Evolutionary conservation across 2,329 filamentous ascomycete species (phyloP).

Genomic region (Chlorencoelia australis): DNA sequence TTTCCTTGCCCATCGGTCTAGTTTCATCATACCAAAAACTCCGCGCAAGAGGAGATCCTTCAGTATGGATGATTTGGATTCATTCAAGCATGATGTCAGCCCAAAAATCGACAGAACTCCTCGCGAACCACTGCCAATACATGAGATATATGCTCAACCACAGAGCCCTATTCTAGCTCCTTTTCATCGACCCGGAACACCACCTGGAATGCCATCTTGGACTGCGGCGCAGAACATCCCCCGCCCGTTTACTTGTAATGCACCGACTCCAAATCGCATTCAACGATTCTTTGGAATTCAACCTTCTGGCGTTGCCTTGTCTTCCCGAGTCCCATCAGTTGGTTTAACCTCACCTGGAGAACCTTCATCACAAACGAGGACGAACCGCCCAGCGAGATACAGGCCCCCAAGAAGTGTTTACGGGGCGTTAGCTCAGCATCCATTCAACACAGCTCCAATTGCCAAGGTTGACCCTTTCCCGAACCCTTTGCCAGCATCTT

Average conservation of each 20-base stretch:
- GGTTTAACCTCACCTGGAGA: conserved; percentile 1
- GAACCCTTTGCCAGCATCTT: no score
- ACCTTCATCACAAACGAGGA: neutral
- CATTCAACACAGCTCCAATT: conserved; percentile 19
- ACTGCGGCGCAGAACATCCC: conserved; percentile 20
- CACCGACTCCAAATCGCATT: conserved; percentile 10
- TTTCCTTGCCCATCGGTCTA: conserved; percentile 22
- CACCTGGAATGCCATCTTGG: conserved; percentile 28
- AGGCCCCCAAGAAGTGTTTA: conserved; percentile 25
- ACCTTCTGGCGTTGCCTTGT: conserved; percentile 6
- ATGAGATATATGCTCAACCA: conserved; percentile 25
- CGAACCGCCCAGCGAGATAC: conserved; percentile 19
- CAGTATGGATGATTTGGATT: conserved; percentile 26
- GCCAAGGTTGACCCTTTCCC: conserved; percentile 8
- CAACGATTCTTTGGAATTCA: conserved; percentile 17
- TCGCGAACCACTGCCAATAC: conserved; percentile 11
- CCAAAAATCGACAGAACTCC: conserved; percentile 16
- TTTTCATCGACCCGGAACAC: conserved; percentile 21
- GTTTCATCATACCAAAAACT: conserved; percentile 18
- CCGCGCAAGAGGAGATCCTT: conserved; percentile 28
- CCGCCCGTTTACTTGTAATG: neutral
- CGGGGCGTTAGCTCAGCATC: conserved; percentile 22
- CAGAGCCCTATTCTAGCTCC: conserved; percentile 22
- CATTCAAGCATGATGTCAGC: conserved; percentile 26
- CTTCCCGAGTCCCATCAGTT: conserved; percentile 6